Percentiles rank a stretch among this genome's conserved stretches.
phyloP scores from a whole-genome alignment of 164 flowering plant species.

The Aristolochia californica region DNA sequence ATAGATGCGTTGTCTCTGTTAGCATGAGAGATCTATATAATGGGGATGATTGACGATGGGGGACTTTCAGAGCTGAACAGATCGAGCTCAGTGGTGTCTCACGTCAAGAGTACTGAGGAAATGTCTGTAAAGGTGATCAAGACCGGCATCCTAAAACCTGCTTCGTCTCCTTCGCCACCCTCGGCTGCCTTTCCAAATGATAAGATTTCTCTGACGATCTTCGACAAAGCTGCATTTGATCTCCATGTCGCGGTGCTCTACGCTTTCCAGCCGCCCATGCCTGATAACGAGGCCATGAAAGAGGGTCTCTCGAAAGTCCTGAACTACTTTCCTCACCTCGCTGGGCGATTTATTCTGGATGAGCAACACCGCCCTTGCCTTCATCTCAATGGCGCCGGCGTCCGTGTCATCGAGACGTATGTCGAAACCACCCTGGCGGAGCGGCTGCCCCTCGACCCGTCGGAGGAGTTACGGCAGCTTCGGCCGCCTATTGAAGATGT shows the following conservation, averaged over 20 bases:
- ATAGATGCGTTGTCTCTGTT: too few relatives aligned
- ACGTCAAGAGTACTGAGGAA: too few relatives aligned
- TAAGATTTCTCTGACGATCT: slow-evolving; percentile 6
- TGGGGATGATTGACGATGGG: too few relatives aligned
- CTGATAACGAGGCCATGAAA: slow-evolving; percentile 1
- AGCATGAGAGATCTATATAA: too few relatives aligned
- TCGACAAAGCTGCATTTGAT: slow-evolving; percentile 8
- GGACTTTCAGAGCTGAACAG: neutral
- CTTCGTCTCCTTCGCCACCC: neutral
- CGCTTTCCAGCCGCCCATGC: slow-evolving; percentile 8
- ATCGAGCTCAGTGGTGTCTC: neutral
- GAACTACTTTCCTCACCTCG: slow-evolving; percentile 5
- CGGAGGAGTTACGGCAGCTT: neutral
- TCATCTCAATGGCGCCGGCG: slow-evolving; percentile 9
- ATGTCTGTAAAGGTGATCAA: too few relatives aligned
- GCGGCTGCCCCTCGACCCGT: slow-evolving; percentile 8
- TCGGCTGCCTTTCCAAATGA: neutral
- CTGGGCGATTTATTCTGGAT: slow-evolving; percentile 3
- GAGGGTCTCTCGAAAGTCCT: slow-evolving; percentile 6
- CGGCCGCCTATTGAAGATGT: slow-evolving; percentile 6
- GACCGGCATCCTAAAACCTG: slow-evolving; percentile 4
- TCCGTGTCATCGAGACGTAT: slow-evolving; percentile 6
- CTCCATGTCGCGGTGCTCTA: slow-evolving; percentile 5
- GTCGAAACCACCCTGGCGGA: neutral
- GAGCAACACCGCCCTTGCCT: neutral